Evolutionary conservation across 495 filamentous ascomycete genomes (phyloP).

Genomic region (Neurospora sp.): DNA sequence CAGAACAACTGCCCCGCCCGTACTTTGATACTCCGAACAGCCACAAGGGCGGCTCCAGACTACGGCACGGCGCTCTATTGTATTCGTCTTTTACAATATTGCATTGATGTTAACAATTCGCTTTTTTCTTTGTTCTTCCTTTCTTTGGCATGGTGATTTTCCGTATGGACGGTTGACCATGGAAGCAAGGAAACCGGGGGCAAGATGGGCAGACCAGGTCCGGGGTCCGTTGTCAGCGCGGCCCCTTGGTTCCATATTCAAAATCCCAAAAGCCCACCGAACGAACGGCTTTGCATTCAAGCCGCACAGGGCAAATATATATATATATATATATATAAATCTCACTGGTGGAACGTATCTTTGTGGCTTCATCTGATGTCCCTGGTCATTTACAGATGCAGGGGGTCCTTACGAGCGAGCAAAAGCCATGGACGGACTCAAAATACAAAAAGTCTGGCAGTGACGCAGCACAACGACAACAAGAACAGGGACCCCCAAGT

Average conservation of each 20-base stretch:
- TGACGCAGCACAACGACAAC: neutral
- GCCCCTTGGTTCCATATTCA: neutral
- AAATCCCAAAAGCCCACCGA: slow-evolving; percentile 2
- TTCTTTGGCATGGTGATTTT: neutral
- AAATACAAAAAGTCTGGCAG: neutral
- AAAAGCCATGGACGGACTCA: neutral
- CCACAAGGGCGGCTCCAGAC: neutral
- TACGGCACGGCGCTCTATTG: neutral
- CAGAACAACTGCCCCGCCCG: neutral
- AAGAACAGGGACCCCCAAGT: neutral
- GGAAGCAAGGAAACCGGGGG: neutral
- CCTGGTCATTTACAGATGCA: slow-evolving; percentile 12
- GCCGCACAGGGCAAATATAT: neutral
- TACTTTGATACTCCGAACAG: neutral
- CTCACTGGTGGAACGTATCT: slow-evolving; percentile 1
- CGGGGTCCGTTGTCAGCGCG: slow-evolving; percentile 9
- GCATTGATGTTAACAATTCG: neutral
- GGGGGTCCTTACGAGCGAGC: slow-evolving; percentile 15
- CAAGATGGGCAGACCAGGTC: slow-evolving; percentile 7
- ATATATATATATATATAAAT: neutral
- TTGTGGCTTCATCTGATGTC: neutral
- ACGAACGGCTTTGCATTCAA: slow-evolving; percentile 5
- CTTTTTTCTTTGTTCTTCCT: neutral
- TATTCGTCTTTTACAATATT: neutral
- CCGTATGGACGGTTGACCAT: neutral